Percentiles rank a stretch among this genome's conserved stretches.
phyloP scores from a whole-genome alignment of 2,329 filamentous ascomycete species.

The Verticillium nubilum region DNA sequence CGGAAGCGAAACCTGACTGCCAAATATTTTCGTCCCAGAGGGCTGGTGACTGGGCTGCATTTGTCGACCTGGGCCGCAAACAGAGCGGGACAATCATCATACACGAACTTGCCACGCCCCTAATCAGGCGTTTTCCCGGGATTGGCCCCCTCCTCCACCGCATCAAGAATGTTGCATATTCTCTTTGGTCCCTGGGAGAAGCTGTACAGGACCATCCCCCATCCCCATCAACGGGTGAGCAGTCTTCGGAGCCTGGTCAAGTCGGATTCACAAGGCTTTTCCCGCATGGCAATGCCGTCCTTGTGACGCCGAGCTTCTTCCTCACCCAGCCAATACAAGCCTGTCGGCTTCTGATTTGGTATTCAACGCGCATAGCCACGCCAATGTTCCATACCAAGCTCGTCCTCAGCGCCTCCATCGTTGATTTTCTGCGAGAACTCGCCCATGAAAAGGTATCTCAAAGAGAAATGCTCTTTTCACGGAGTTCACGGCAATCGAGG shows the following conservation, averaged over 20 bases:
- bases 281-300: slow-evolving; percentile 23
- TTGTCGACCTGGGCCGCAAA: slow-evolving; percentile 22
- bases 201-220: slow-evolving; percentile 16
- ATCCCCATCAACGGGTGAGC: slow-evolving; percentile 8
- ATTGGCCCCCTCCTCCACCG: slow-evolving; percentile 22
- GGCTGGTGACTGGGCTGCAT: slow-evolving; percentile 41
- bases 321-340: slow-evolving; percentile 28
- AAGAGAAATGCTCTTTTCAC: not conserved
- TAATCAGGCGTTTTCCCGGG: slow-evolving; percentile 32
- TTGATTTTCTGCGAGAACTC: slow-evolving; percentile 23
- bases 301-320: slow-evolving; percentile 38
- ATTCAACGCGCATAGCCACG: slow-evolving; percentile 6
- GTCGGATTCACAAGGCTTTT: slow-evolving; percentile 18
- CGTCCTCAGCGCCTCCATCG: slow-evolving; percentile 21
- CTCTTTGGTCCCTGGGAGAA: slow-evolving; percentile 37
- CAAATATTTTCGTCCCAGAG: slow-evolving; percentile 34
- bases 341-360: slow-evolving; percentile 29
- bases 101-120: slow-evolving; percentile 34
- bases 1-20: slow-evolving; percentile 29
- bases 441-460: slow-evolving; percentile 1
- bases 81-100: slow-evolving; percentile 31
- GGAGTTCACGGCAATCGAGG: not conserved
- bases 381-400: slow-evolving; percentile 14
- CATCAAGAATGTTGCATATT: slow-evolving; percentile 16
- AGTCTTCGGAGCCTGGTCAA: slow-evolving; percentile 1